Percentiles rank a stretch among this genome's conserved stretches.
These are phyloP conservation scores for Trichaptum fuscoviolaceum DNA, from an alignment of 768 basidiomycete genomes.

Conservation along the genomic window DNA sequence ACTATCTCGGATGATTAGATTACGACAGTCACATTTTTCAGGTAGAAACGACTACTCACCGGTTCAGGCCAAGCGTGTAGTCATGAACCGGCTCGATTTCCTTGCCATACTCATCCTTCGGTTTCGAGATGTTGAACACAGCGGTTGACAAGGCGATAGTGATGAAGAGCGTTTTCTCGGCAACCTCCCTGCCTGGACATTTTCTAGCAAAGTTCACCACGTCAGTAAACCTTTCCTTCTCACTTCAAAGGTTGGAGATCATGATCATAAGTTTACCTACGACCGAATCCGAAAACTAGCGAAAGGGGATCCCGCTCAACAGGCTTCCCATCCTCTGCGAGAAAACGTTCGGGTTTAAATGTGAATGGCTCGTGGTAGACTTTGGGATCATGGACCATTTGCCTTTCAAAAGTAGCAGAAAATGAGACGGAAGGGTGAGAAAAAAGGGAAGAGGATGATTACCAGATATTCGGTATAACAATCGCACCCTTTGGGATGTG, in stretches of 20 bases:
- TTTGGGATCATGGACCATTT: slow-evolving; percentile 14
- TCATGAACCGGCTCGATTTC: background rate
- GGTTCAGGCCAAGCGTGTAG: background rate
- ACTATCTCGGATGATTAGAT: background rate
- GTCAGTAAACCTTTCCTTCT: too few relatives aligned
- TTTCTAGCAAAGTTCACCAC: too few relatives aligned
- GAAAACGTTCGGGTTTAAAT: slow-evolving; percentile 19
- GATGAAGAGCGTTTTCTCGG: background rate
- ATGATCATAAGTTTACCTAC: too few relatives aligned
- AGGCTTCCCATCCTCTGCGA: slow-evolving; percentile 8
- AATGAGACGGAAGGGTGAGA: background rate
- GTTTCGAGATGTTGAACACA: slow-evolving; percentile 14
- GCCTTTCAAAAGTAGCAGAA: slow-evolving; percentile 8
- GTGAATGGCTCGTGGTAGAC: slow-evolving; percentile 14
- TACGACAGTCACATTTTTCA: background rate
- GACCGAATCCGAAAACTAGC: slow-evolving; percentile 10
- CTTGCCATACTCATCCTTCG: background rate
- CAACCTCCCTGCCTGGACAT: background rate
- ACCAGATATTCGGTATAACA: slow-evolving; percentile 31
- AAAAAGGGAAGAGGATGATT: slow-evolving; percentile 4
- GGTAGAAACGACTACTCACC: background rate
- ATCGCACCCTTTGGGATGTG: slow-evolving; percentile 31
- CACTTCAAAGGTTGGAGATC: too few relatives aligned
- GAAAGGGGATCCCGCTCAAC: background rate
- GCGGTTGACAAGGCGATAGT: slow-evolving; percentile 15